phyloP scores from a whole-genome alignment of 805 yeast genomes.

The Jamesozyma gamospora region DNA sequence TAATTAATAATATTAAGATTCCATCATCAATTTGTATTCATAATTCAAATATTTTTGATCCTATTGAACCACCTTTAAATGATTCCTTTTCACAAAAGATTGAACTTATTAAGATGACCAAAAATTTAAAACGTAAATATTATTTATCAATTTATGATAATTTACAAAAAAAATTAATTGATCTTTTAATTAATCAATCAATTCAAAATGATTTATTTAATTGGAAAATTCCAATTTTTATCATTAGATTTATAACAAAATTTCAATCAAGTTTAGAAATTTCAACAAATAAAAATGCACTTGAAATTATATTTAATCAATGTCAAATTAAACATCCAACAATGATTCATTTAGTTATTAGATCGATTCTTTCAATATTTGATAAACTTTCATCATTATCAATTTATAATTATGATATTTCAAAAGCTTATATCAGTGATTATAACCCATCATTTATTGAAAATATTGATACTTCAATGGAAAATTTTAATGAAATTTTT shows the following conservation, averaged over 20 bases:
- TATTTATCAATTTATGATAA: slow-evolving; percentile 35
- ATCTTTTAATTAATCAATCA: slow-evolving; percentile 10
- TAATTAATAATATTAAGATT: slow-evolving; percentile 36
- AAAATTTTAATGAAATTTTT: slow-evolving; percentile 35
- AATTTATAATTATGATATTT: slow-evolving; percentile 38
- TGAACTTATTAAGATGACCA: slow-evolving; percentile 49
- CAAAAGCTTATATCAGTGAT: slow-evolving; percentile 34
- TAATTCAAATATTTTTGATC: slow-evolving; percentile 32
- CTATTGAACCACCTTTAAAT: slow-evolving; percentile 51
- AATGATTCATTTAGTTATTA: slow-evolving; percentile 50
- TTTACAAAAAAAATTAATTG: slow-evolving; percentile 34
- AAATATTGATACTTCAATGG: slow-evolving; percentile 35
- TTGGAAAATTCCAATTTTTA: slow-evolving; percentile 49
- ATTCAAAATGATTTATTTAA: slow-evolving; percentile 14
- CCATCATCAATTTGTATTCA: slow-evolving; percentile 49
- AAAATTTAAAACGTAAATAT: slow-evolving; percentile 42
- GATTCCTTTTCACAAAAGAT: slow-evolving; percentile 45
- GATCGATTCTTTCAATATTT: slow-evolving; percentile 47
- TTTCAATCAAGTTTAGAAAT: slow-evolving; percentile 49
- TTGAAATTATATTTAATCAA: slow-evolving; percentile 37
- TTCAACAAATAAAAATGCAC: slow-evolving; percentile 31
- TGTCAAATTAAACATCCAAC: slow-evolving; percentile 61
- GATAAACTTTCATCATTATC: slow-evolving; percentile 39
- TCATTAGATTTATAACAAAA: slow-evolving; percentile 40
- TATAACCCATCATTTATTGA: slow-evolving; percentile 35